phyloP scores from a whole-genome alignment of 169 alveolate species.

The Miamiensis avidus region DNA sequence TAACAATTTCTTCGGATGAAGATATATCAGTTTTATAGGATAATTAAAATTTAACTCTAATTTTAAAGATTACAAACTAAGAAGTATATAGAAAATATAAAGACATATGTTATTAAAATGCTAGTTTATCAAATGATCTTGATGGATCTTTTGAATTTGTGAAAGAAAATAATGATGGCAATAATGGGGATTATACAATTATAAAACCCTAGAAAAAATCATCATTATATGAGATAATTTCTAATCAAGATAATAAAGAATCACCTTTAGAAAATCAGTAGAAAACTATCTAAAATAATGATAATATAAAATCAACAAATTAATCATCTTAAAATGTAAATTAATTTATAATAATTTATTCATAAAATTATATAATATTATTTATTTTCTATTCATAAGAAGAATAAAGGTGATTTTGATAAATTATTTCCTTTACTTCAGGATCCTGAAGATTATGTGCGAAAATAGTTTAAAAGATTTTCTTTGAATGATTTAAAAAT shows the following conservation, averaged over 20 bases:
- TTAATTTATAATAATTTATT: too few species aligned
- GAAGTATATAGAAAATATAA: not conserved
- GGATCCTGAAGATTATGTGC: not conserved
- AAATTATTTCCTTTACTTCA: not conserved
- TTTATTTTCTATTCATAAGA: not conserved
- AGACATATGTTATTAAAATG: not conserved
- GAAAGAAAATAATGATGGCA: not conserved
- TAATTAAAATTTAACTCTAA: not conserved
- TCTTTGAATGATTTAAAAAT: not conserved
- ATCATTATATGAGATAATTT: not conserved
- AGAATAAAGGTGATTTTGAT: not conserved
- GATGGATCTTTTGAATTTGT: not conserved
- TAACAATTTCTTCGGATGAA: not conserved
- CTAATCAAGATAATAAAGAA: not conserved
- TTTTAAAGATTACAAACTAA: too few species aligned
- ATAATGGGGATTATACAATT: not conserved
- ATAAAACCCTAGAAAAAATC: too few species aligned
- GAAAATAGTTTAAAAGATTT: too few species aligned
- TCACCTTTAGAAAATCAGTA: too few species aligned
- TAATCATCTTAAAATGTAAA: too few species aligned
- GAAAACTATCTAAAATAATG: too few species aligned
- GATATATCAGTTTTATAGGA: not conserved
- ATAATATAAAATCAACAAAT: too few species aligned
- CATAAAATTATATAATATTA: too few species aligned
- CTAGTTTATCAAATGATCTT: not conserved